Conservation (phyloP, 208 protist genomes). For the Trypanosoma boissoni region DNA sequence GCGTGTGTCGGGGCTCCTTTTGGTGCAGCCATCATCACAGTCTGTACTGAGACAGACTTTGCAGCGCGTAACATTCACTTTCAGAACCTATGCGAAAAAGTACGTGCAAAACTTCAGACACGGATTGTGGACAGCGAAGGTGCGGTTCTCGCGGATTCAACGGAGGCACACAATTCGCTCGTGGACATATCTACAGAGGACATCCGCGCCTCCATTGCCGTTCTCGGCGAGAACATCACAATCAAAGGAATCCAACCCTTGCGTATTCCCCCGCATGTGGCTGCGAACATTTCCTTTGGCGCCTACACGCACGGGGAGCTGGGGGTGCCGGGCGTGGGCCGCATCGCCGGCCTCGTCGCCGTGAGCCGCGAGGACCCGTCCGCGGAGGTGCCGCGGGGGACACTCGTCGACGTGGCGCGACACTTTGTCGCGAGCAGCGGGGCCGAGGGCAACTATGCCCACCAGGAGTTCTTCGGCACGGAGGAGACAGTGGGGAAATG, state of each 20-base stretch:
- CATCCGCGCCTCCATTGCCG: slow-evolving; percentile 55
- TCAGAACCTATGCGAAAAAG: slow-evolving; percentile 40
- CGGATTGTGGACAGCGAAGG: slow-evolving; percentile 56
- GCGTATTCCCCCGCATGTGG: slow-evolving; percentile 34
- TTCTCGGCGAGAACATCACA: slow-evolving; percentile 83
- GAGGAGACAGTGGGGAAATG: slow-evolving; percentile 83
- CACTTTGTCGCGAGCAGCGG: slow-evolving; percentile 85
- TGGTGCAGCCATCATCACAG: slow-evolving; percentile 65
- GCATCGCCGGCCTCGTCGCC: slow-evolving; percentile 75
- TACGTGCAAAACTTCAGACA: slow-evolving; percentile 27
- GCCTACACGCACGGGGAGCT: slow-evolving; percentile 76
- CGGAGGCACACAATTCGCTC: slow-evolving; percentile 43
- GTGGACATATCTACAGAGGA: slow-evolving; percentile 34
- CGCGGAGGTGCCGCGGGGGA: slow-evolving; percentile 19
- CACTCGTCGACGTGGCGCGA: slow-evolving; percentile 52
- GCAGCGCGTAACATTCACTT: slow-evolving; percentile 83
- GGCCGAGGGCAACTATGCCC: slow-evolving; percentile 67
- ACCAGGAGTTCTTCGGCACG: slow-evolving; percentile 81
- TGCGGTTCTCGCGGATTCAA: slow-evolving; percentile 41
- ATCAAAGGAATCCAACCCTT: slow-evolving; percentile 61
- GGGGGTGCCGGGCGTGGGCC: slow-evolving; percentile 51
- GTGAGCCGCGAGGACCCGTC: slow-evolving; percentile 34
- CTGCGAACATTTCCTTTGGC: slow-evolving; percentile 61
- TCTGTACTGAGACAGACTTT: slow-evolving; percentile 92
- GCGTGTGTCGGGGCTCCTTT: slow-evolving; percentile 53